phyloP scores from a whole-genome alignment of 352 stramenopile genomes.

The Pythium pyrilobum region DNA sequence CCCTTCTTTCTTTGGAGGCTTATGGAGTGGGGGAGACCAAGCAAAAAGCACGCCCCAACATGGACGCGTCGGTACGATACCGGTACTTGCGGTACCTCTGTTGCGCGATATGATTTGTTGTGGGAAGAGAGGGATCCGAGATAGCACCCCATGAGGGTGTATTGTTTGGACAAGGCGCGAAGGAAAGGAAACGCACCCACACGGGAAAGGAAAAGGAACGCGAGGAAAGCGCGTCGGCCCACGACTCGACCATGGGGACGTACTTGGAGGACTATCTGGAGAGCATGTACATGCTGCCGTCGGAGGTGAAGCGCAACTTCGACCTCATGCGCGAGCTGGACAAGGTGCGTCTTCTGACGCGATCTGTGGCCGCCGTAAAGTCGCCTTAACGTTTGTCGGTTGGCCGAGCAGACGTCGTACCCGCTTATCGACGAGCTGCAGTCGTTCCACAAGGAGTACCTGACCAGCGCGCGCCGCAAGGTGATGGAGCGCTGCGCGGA shows the following conservation, averaged over 20 bases:
- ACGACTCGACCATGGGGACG: slow-evolving; percentile 71
- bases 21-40: no score
- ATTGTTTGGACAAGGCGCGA: no score
- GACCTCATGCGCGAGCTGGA: slow-evolving; percentile 86
- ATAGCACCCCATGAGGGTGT: no score
- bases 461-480: slow-evolving; percentile 50
- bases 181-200: no score
- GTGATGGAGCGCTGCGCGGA: slow-evolving; percentile 60
- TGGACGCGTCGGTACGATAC: not conserved
- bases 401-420: slow-evolving; percentile 51
- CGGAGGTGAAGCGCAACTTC: slow-evolving; percentile 88
- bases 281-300: slow-evolving; percentile 88
- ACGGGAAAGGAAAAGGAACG: no score
- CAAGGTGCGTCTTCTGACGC: slow-evolving; percentile 42
- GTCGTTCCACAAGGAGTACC: slow-evolving; percentile 54
- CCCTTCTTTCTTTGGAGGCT: not conserved
- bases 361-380: not conserved
- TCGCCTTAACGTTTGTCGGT: not conserved
- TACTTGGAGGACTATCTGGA: slow-evolving; percentile 86
- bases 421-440: slow-evolving; percentile 74
- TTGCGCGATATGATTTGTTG: no score
- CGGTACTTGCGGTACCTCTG: no score
- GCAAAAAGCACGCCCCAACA: not conserved
- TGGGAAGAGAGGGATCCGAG: no score
- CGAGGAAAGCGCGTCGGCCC: no score